phyloP scores from a whole-genome alignment of 108 stramenopile genomes.

The Schizochytrium sp. region DNA sequence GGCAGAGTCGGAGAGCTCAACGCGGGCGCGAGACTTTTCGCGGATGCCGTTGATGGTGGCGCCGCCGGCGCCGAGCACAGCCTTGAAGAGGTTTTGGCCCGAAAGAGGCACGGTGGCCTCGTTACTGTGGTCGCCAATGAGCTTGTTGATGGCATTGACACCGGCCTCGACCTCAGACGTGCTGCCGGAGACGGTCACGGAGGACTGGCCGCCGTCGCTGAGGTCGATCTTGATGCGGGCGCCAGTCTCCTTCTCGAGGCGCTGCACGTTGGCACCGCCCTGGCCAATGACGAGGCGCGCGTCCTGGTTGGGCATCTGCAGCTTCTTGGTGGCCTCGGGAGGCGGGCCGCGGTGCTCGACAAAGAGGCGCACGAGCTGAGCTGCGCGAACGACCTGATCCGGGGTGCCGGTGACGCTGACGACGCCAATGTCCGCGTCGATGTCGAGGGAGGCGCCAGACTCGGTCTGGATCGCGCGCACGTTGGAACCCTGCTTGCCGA shows the following conservation, averaged over 20 bases:
- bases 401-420: not conserved
- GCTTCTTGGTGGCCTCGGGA: not conserved
- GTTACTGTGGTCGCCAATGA: constrained; percentile 1
- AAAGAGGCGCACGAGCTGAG: not conserved
- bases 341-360: constrained; percentile 7
- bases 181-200: constrained; percentile 4
- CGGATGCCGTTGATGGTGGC: not conserved
- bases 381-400: not conserved
- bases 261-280: not conserved
- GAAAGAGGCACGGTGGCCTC: not conserved
- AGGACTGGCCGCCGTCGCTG: not conserved
- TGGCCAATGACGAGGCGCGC: constrained; percentile 10
- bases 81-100: not conserved
- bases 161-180: not conserved
- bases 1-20: not conserved
- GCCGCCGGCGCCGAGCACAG: not conserved
- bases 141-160: not conserved
- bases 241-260: not conserved
- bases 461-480: not conserved
- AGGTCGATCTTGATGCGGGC: constrained; percentile 11
- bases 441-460: not conserved
- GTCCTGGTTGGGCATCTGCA: not conserved
- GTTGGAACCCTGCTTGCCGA: not conserved
- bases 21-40: not conserved
- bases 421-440: constrained; percentile 1